Evolutionary conservation across 352 stramenopile genomes (phyloP).

Genomic region (Phytophthora meadii): DNA sequence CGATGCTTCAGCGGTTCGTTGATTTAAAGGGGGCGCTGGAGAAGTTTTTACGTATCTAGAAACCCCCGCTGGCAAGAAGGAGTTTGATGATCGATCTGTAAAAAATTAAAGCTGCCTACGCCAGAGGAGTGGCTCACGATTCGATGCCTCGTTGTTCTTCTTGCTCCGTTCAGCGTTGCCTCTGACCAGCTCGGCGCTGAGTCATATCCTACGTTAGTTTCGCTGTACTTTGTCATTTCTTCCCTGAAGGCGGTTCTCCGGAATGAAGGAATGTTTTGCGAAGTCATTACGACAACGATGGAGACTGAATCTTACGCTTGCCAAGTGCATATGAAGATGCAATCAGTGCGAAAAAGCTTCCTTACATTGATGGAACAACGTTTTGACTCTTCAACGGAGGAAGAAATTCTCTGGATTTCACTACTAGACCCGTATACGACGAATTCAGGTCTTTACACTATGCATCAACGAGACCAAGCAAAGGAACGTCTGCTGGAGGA

Average conservation of each 20-base stretch:
- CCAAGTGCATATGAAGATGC: constrained; percentile 1
- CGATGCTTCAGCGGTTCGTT: constrained; percentile 8
- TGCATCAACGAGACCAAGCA: not conserved
- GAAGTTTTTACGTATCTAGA: not conserved
- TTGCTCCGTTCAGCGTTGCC: constrained; percentile 1
- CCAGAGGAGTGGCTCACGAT: too few relatives aligned
- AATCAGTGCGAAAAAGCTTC: constrained; percentile 3
- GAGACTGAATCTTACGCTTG: not conserved
- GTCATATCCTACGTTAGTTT: constrained; percentile 7
- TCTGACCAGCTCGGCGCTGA: not conserved
- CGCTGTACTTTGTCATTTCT: not conserved
- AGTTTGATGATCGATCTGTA: too few relatives aligned
- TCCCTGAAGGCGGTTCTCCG: not conserved
- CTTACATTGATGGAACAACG: not conserved
- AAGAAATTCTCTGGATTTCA: constrained; percentile 4
- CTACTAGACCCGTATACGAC: not conserved
- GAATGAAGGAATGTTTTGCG: not conserved
- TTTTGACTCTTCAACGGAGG: not conserved
- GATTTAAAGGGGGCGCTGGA: not conserved
- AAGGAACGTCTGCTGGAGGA: not conserved
- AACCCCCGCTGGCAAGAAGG: not conserved
- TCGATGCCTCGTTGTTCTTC: constrained; percentile 1
- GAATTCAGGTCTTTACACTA: not conserved
- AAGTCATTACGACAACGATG: not conserved
- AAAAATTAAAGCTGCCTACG: too few relatives aligned